Percentiles rank a stretch among this genome's conserved stretches.
phyloP scores from a whole-genome alignment of 2,329 filamentous ascomycete species.

The Fusarium brevicatenulatum region DNA sequence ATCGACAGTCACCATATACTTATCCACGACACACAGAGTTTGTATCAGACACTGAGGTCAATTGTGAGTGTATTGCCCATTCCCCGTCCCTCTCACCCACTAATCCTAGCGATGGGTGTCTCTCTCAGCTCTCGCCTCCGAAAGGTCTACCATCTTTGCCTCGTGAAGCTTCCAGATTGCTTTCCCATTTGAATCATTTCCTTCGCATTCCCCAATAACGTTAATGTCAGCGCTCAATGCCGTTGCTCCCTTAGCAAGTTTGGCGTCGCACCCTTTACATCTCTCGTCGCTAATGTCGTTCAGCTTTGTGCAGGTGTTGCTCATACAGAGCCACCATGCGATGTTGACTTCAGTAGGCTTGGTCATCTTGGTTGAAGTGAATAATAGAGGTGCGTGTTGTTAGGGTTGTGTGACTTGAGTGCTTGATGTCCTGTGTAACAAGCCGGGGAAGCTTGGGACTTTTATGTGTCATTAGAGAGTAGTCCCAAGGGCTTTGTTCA shows the following conservation, averaged over 20 bases:
- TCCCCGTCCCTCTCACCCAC: fast-evolving
- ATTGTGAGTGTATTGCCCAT: too few relatives aligned
- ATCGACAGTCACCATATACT: fast-evolving
- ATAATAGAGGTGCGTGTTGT: not conserved
- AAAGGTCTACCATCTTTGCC: not conserved
- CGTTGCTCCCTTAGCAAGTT: not conserved
- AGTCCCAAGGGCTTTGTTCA: fast-evolving
- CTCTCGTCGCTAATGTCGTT: not conserved
- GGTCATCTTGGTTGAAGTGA: not conserved
- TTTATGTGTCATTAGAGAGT: not conserved
- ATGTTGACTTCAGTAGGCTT: not conserved
- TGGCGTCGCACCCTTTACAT: not conserved
- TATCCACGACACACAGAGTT: fast-evolving
- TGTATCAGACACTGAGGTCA: fast-evolving
- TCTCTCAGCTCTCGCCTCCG: not conserved
- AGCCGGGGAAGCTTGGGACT: not conserved
- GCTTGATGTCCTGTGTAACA: not conserved
- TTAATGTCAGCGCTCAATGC: not conserved
- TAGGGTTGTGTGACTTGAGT: not conserved
- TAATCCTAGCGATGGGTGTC: not conserved
- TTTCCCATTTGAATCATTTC: fast-evolving
- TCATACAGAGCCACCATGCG: not conserved
- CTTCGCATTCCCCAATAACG: fast-evolving
- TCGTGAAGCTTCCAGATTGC: not conserved
- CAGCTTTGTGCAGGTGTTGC: fast-evolving